A percentile compares a stretch with the other conserved stretches of the same genome.
These are phyloP conservation scores for Hapsidospora chrysogenum DNA, from an alignment of 495 filamentous ascomycete genomes.

Conservation along the genomic window DNA sequence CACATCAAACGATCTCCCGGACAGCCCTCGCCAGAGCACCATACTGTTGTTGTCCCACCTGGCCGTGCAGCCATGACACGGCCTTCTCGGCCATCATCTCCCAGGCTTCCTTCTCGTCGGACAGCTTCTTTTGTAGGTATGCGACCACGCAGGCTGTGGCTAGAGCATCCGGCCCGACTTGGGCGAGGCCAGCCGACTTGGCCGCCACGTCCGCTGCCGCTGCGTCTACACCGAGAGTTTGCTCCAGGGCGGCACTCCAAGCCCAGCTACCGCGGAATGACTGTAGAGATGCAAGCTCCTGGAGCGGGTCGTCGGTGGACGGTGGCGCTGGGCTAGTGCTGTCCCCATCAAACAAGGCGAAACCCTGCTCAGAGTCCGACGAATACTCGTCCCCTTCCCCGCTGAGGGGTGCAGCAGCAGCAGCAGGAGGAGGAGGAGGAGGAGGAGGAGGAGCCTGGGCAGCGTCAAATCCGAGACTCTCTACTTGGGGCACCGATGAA, in stretches of 20 bases:
- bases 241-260: slow-evolving; percentile 3
- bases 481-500: too few species aligned
- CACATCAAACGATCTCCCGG: too few species aligned
- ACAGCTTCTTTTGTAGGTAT: slow-evolving; percentile 26
- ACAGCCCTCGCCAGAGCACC: too few species aligned
- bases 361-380: too few species aligned
- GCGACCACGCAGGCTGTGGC: slow-evolving; percentile 34
- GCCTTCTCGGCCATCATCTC: slow-evolving; percentile 37
- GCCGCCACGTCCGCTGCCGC: slow-evolving; percentile 3
- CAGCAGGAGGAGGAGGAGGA: background rate
- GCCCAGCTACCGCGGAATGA: slow-evolving; percentile 33
- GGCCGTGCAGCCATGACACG: slow-evolving; percentile 17
- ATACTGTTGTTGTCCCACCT: background rate
- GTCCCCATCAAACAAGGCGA: too few species aligned
- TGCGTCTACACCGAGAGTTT: background rate
- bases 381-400: background rate
- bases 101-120: slow-evolving; percentile 29
- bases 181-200: background rate
- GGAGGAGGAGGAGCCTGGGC: background rate
- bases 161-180: slow-evolving; percentile 7
- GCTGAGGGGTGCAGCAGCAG: background rate
- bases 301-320: background rate
- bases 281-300: slow-evolving; percentile 26
- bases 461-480: too few species aligned
- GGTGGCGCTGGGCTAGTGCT: background rate